Base-by-base conservation (phyloP, 2,329 filamentous ascomycete species). In the Fusarium brachygibbosum region DNA sequence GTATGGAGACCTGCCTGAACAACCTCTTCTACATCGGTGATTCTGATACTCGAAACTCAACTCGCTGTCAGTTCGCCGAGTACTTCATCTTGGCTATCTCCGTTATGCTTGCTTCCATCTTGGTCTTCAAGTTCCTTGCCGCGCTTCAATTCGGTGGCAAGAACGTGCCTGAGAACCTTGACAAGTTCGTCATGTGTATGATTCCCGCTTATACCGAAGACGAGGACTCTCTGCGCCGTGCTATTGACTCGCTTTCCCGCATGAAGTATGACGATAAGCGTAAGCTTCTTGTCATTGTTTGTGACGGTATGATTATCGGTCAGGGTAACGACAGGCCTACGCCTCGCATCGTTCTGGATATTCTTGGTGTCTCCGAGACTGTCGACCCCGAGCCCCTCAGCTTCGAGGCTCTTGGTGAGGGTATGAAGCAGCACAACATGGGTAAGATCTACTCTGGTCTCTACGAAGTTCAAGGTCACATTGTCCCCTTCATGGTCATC, bases 231-330 rank as follows among this genome's bases (percentile, higher is more conserved):
- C 86, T 99, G 28, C 93, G 96, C 57, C 94, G 95, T 85, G 96
- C 96, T 62, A 97, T 99, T 74, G 96, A 99, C 79, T 99, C 96
- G 1, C 92, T 93, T 62, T 94, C 96, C 29, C 88, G 94, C 65
- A 98, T 98, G 94, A 90, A 90, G 71, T 99, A 99, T 77, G 96
- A 99, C 76, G 95, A 99, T 78, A 99, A 99, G 84, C 93, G 96
- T 76, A 99, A 99, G 84, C 86, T 99, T 14, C 85, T 99, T 28
- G 89, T 97, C 70, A 86, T 99, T 66, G 86, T 99, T 69, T 99
- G 96, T 76, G 96, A 99, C 76, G 96, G 96, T 81, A 98, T 99
- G 95, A 99, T 99, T 84, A 97, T 99, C 71, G 96, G 96, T 75
- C 94, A 98, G 82, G 96, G 96, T 76, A 99, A 99, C 81, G 96